Base-by-base conservation (phyloP, 345 rosid species). In the Linum lewisii region DNA sequence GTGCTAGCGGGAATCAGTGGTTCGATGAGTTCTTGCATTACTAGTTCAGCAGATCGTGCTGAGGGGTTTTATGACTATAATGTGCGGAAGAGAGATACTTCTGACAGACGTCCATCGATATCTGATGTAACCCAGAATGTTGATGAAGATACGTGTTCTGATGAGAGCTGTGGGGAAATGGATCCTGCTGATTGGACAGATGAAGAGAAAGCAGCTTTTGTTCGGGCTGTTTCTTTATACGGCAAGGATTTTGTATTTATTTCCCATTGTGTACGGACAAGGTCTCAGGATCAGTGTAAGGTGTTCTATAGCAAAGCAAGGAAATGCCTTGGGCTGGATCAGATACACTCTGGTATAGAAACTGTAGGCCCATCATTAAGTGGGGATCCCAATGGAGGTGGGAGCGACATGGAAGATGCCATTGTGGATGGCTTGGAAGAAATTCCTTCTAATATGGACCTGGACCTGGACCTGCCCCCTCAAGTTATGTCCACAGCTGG, bases 301-400 rank as follows among this genome's bases (percentile, higher is more conserved):
- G 87, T 89, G 54, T 93, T 93, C 74, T 93, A 77, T 56, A 87
- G 95, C 76, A 93, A 93, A 82, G 95, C 86, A 67, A 79, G 90
- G 51, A 93, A 87, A 72, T 87, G 97, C 69, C 94, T 93, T 61
- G 90, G 95, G 21, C 74, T 93, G 79, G 99, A 93, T 71, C 61
- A 47, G 58, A 52, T 87, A 63, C 88, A 63, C 67, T 64, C 82
- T 65, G 73, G 66, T 49, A 68, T 70, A 63, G 73, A 75, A 66
- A 72, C 65, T 63, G 38, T 64, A 15, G 77, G 84, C 38, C 66
- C 79, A 21, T 75, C 77, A 0, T 62, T 56, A 47, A 78, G 84
- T 64, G 85, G 84, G 73, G 89, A 82, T 74, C 75, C 64, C 49
- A 69, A 77, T 77, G 84, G 83, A 63, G 90, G 84, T 64, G 99